phyloP scores from a whole-genome alignment of 2,329 filamentous ascomycete genomes.

The Alternaria sp. region DNA sequence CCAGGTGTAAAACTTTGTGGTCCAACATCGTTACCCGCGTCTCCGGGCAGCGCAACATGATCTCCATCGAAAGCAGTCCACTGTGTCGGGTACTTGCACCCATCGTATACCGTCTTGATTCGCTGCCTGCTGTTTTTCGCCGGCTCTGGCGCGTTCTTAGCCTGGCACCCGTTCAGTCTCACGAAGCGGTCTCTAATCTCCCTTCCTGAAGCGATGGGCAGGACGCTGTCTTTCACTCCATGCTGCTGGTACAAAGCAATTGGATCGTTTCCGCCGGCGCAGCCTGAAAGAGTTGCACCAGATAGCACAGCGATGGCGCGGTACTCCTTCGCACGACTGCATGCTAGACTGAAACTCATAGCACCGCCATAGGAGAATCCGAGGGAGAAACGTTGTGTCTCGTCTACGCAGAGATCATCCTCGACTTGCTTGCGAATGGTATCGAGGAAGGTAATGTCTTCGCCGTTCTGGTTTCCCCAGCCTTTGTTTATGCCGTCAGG shows the following conservation, averaged over 20 bases:
- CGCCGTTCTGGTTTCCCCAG: constrained; percentile 55
- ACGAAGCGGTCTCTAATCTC: constrained; percentile 52
- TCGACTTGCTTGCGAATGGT: constrained; percentile 51
- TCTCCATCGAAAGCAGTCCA: constrained; percentile 39
- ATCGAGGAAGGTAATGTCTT: constrained; percentile 55
- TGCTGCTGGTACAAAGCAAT: constrained; percentile 54
- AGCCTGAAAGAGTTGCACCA: constrained; percentile 30
- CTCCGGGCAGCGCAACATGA: constrained; percentile 30
- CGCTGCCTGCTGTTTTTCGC: constrained; percentile 16
- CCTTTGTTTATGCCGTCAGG: constrained; percentile 53
- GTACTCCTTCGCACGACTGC: constrained; percentile 51
- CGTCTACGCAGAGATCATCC: constrained; percentile 54
- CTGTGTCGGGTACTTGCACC: constrained; percentile 45
- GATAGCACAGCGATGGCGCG: constrained; percentile 50
- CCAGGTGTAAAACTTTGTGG: constrained; percentile 32
- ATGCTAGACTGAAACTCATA: constrained; percentile 56
- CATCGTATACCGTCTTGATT: constrained; percentile 30
- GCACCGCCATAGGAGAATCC: constrained; percentile 58
- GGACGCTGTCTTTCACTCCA: constrained; percentile 50
- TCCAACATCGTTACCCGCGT: constrained; percentile 18
- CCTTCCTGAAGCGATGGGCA: constrained; percentile 47
- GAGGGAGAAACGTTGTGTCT: constrained; percentile 53
- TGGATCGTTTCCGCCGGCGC: constrained; percentile 48
- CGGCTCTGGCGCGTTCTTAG: constrained; percentile 27
- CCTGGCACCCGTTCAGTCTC: constrained; percentile 49